Percentiles rank a stretch among this genome's conserved stretches.
Conservation (phyloP, 345 rosid genomes). For the Draba incana region DNA sequence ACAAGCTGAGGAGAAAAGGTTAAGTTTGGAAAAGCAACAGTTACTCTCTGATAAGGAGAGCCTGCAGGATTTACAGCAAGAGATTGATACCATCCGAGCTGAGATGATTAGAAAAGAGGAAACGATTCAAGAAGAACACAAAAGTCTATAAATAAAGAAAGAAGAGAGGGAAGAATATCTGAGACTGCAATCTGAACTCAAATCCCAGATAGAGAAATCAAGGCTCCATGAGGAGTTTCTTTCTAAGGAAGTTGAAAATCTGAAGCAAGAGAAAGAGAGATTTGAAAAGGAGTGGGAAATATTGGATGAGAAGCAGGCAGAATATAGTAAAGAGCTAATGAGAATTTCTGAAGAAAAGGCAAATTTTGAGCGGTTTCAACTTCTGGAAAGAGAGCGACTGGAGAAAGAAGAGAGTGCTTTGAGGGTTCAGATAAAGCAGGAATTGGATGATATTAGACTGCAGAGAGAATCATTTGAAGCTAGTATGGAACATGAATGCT, state of each 20-base stretch:
- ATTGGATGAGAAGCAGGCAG: slow-evolving; percentile 73
- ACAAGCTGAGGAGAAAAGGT: slow-evolving; percentile 64
- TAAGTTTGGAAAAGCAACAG: slow-evolving; percentile 59
- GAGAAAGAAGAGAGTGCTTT: slow-evolving; percentile 59
- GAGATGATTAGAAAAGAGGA: slow-evolving; percentile 62
- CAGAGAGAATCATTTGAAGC: slow-evolving; percentile 76
- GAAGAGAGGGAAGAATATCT: slow-evolving; percentile 70
- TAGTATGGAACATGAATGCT: slow-evolving; percentile 62
- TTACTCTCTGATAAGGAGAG: slow-evolving; percentile 60
- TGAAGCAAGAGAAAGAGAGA: slow-evolving; percentile 68
- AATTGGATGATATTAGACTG: slow-evolving; percentile 58
- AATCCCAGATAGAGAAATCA: slow-evolving; percentile 65
- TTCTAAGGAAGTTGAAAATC: slow-evolving; percentile 64
- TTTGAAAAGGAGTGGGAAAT: slow-evolving; percentile 85
- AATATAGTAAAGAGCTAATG: slow-evolving; percentile 48
- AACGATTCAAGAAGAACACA: slow-evolving; percentile 53
- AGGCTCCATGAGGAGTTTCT: slow-evolving; percentile 65
- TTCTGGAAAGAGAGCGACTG: slow-evolving; percentile 58
- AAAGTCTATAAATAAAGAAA: slow-evolving; percentile 55
- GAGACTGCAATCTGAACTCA: slow-evolving; percentile 68
- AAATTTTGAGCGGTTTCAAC: slow-evolving; percentile 51
- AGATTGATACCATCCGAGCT: slow-evolving; percentile 60
- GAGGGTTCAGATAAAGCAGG: slow-evolving; percentile 49
- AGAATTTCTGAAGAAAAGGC: slow-evolving; percentile 55
- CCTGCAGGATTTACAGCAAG: slow-evolving; percentile 54